These are phyloP conservation scores for Aspergillus carbonarius DNA, from an alignment of 2,329 filamentous ascomycete species.

Conservation along the genomic window DNA sequence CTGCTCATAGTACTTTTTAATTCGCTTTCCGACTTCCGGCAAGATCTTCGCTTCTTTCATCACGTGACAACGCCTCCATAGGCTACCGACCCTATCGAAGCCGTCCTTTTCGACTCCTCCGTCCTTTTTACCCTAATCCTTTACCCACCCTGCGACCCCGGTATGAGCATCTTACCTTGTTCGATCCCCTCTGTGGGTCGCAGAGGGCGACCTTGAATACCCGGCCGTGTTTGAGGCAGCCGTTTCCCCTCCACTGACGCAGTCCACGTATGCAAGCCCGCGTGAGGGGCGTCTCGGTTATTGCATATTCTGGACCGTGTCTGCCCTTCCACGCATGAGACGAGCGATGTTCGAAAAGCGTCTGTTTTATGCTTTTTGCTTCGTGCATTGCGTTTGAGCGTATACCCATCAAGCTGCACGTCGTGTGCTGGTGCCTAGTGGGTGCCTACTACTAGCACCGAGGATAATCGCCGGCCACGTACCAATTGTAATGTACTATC, in stretches of 20 bases:
- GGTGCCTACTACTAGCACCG: slow-evolving; percentile 1
- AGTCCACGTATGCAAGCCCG: slow-evolving; percentile 4
- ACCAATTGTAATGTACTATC: neutral
- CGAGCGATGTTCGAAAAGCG: slow-evolving; percentile 14
- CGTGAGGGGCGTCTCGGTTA: slow-evolving; percentile 7
- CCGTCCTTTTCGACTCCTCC: neutral
- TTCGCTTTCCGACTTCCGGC: slow-evolving; percentile 9
- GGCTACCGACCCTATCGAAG: neutral
- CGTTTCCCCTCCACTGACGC: neutral
- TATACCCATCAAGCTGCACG: slow-evolving; percentile 20
- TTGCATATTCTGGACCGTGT: slow-evolving; percentile 2
- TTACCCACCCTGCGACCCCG: slow-evolving; percentile 3
- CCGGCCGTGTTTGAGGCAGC: neutral
- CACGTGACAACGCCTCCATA: slow-evolving; percentile 1
- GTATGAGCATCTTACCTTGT: slow-evolving; percentile 6
- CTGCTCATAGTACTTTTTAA: slow-evolving; percentile 19
- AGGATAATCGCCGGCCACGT: neutral
- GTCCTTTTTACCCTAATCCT: slow-evolving; percentile 7
- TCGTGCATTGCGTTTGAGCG: slow-evolving; percentile 24
- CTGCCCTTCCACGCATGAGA: slow-evolving; percentile 11
- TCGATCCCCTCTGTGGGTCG: neutral
- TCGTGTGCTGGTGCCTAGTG: neutral
- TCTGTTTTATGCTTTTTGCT: slow-evolving; percentile 19
- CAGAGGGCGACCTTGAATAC: slow-evolving; percentile 1
- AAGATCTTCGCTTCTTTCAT: slow-evolving; percentile 9